Conservation (phyloP, 768 basidiomycete genomes). For the Trichaptum fuscoviolaceum region DNA sequence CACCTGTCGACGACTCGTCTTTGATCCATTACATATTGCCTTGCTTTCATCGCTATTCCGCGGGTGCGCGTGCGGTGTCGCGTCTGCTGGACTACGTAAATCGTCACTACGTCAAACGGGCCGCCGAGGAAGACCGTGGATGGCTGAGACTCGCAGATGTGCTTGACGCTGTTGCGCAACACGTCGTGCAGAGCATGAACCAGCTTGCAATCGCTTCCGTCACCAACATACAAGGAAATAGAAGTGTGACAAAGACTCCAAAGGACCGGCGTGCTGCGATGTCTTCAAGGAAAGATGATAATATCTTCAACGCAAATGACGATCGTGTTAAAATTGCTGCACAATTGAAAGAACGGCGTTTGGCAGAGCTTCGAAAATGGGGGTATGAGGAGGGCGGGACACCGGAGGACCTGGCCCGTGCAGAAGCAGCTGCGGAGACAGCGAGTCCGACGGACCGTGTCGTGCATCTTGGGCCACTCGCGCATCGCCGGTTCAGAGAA, state of each 20-base stretch:
- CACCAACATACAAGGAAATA: not conserved
- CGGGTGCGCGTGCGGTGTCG: slow-evolving; percentile 62
- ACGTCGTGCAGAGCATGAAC: not conserved
- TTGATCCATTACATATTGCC: slow-evolving; percentile 69
- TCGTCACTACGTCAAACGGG: slow-evolving; percentile 69
- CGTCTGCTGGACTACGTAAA: slow-evolving; percentile 72
- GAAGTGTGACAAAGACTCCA: slow-evolving; percentile 28
- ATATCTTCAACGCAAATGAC: slow-evolving; percentile 20
- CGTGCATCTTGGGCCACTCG: slow-evolving; percentile 58
- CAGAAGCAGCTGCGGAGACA: slow-evolving; percentile 71
- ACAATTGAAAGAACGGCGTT: slow-evolving; percentile 51
- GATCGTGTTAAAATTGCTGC: slow-evolving; percentile 56
- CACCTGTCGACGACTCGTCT: slow-evolving; percentile 52
- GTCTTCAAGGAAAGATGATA: not conserved
- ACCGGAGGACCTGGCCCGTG: slow-evolving; percentile 41
- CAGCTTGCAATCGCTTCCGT: not conserved
- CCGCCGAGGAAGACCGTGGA: slow-evolving; percentile 72
- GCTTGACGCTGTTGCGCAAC: slow-evolving; percentile 51
- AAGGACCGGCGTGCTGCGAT: slow-evolving; percentile 23
- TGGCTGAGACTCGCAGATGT: slow-evolving; percentile 70
- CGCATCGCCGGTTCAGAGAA: slow-evolving; percentile 64
- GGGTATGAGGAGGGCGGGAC: slow-evolving; percentile 53
- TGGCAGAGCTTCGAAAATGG: slow-evolving; percentile 67
- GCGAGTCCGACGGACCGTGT: slow-evolving; percentile 64
- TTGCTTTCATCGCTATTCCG: slow-evolving; percentile 63